Evolutionary conservation across 176 grass and related monocot species (phyloP).

Genomic region (Puccinellia tenuiflora): DNA sequence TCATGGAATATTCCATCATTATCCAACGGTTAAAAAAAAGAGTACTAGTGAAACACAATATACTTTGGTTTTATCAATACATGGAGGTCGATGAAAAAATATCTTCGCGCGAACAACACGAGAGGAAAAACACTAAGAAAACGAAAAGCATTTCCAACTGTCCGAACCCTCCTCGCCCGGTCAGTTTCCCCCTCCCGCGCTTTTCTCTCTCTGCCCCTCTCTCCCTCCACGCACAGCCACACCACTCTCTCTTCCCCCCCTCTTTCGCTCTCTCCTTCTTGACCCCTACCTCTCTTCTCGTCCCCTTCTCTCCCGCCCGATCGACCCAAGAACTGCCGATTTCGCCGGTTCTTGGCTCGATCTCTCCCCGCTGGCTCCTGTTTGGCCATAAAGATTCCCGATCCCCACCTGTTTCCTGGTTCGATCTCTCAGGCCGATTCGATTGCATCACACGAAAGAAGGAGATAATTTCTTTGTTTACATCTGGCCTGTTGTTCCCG

Average conservation of each 20-base stretch:
- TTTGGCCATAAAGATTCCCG: not conserved
- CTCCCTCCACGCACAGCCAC: conserved; percentile 17
- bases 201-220: conserved; percentile 36
- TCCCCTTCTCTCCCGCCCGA: conserved; percentile 28
- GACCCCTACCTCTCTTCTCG: conserved; percentile 13
- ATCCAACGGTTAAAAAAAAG: not conserved
- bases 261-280: not conserved
- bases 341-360: conserved; percentile 36
- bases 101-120: not conserved
- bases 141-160: not conserved
- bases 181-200: conserved; percentile 32
- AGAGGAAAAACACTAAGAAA: not conserved
- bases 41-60: not conserved
- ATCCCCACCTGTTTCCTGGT: not conserved
- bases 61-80: not conserved
- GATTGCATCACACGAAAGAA: not conserved
- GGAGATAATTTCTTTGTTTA: not conserved
- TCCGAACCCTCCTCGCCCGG: not conserved
- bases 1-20: too few relatives aligned
- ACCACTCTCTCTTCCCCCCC: conserved; percentile 11
- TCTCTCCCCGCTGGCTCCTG: not conserved
- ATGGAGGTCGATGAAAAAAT: not conserved
- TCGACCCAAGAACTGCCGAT: conserved; percentile 24
- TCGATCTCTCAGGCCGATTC: not conserved
- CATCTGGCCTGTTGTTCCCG: not conserved